Percentiles rank a stretch among this genome's conserved stretches.
phyloP scores from a whole-genome alignment of 768 basidiomycete genomes.

The Lentinula boryana region DNA sequence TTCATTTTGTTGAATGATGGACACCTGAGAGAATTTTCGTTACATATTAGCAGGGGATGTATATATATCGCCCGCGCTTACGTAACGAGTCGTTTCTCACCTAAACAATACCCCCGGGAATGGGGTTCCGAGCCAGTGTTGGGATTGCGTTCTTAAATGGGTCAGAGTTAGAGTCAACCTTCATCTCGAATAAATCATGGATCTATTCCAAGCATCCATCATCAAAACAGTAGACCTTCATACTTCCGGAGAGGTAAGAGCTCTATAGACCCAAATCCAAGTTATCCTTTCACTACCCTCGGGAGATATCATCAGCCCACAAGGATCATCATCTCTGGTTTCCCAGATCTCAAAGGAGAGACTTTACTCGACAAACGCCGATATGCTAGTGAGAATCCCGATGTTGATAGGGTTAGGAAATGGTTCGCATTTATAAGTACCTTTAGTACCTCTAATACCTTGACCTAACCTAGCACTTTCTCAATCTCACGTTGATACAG shows the following conservation, averaged over 20 bases:
- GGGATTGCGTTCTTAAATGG: too few relatives aligned
- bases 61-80: too few relatives aligned
- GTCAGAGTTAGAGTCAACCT: too few relatives aligned
- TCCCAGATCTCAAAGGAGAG: constrained; percentile 22
- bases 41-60: too few relatives aligned
- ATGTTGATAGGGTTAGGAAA: constrained; percentile 21
- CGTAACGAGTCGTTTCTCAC: too few relatives aligned
- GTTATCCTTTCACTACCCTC: background rate
- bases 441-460: background rate
- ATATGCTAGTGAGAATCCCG: constrained; percentile 16
- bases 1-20: too few relatives aligned
- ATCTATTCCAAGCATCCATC: background rate
- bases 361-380: constrained; percentile 29
- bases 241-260: constrained; percentile 28
- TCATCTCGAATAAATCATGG: too few relatives aligned
- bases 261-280: background rate
- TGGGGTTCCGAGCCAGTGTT: too few relatives aligned
- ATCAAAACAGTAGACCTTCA: constrained; percentile 32
- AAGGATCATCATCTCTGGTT: constrained; percentile 28
- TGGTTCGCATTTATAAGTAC: constrained; percentile 3
- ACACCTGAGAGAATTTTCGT: too few relatives aligned
- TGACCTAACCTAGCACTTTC: too few relatives aligned
- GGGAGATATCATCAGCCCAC: constrained; percentile 22
- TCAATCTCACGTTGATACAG: constrained; percentile 9
- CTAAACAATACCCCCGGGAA: too few relatives aligned